Conservation (phyloP, 108 stramenopile genomes). For the Epipyxis sp. region DNA sequence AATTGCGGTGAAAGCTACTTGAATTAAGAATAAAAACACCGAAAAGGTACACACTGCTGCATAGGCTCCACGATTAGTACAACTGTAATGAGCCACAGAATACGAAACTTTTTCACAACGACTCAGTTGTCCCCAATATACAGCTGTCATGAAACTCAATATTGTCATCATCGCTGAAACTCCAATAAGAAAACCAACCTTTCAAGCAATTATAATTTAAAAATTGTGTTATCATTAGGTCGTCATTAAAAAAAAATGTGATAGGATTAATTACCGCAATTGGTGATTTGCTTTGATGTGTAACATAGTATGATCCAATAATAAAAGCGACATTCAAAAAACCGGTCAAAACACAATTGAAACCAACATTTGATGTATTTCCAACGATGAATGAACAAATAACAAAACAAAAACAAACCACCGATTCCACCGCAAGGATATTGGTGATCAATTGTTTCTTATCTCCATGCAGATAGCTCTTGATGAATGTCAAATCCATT, state of each 20-base stretch:
- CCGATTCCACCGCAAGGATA: too few relatives aligned
- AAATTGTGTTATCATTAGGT: too few relatives aligned
- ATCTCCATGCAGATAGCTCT: too few relatives aligned
- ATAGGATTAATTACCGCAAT: conserved; percentile 4
- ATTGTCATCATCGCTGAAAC: conserved; percentile 40
- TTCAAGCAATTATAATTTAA: neutral
- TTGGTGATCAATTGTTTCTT: too few relatives aligned
- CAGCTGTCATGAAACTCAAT: conserved; percentile 40
- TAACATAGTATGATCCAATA: conserved; percentile 31
- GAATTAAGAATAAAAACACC: conserved; percentile 8
- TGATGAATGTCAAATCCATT: too few relatives aligned
- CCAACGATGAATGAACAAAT: conserved; percentile 43
- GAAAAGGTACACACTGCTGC: conserved; percentile 26
- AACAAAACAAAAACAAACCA: too few relatives aligned
- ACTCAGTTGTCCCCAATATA: conserved; percentile 38
- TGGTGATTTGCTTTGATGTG: conserved; percentile 31
- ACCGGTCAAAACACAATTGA: conserved; percentile 46
- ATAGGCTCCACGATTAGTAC: conserved; percentile 17
- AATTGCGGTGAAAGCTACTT: neutral
- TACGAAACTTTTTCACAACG: conserved; percentile 10
- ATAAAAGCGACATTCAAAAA: conserved; percentile 39
- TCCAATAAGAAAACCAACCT: conserved; percentile 43
- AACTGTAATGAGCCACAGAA: conserved; percentile 9
- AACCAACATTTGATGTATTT: conserved; percentile 48
- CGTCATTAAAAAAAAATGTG: neutral